A percentile compares a stretch with the other conserved stretches of the same genome.
Conservation (phyloP, 257 asterid genomes). For the Ehretia macrophylla region DNA sequence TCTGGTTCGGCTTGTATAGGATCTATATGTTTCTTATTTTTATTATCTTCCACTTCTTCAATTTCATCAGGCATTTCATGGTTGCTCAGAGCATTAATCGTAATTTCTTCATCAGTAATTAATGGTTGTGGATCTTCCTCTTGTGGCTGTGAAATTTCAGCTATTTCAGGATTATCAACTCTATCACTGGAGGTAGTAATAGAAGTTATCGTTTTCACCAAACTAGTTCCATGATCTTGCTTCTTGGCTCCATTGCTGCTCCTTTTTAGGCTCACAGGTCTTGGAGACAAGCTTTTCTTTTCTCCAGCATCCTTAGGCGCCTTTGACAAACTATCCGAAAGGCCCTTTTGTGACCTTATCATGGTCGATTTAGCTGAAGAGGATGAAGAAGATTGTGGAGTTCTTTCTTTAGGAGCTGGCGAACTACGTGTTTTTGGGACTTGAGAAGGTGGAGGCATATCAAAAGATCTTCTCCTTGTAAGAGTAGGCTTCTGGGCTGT, state of each 20-base stretch:
- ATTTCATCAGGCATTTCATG: slow-evolving; percentile 15
- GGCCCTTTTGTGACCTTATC: slow-evolving; percentile 15
- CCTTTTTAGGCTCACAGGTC: slow-evolving; percentile 27
- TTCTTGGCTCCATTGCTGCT: slow-evolving; percentile 19
- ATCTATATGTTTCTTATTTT: background rate
- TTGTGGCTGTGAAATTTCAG: slow-evolving; percentile 16
- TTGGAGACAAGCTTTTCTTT: slow-evolving; percentile 27
- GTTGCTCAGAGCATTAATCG: slow-evolving; percentile 11
- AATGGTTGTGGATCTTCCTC: slow-evolving; percentile 28
- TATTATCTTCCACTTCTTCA: slow-evolving; percentile 15
- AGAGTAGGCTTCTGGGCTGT: slow-evolving; percentile 19
- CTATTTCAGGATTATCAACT: slow-evolving; percentile 16
- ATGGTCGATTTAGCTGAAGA: slow-evolving; percentile 13
- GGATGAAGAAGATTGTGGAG: slow-evolving; percentile 36
- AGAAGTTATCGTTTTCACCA: background rate
- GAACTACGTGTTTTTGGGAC: slow-evolving; percentile 31
- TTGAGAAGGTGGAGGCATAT: slow-evolving; percentile 45
- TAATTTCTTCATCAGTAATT: slow-evolving; percentile 29
- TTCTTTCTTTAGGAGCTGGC: slow-evolving; percentile 27
- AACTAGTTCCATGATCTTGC: slow-evolving; percentile 9
- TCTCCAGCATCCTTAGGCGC: slow-evolving; percentile 31
- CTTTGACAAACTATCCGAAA: slow-evolving; percentile 26
- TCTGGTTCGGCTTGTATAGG: slow-evolving; percentile 15
- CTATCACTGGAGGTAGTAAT: slow-evolving; percentile 11
- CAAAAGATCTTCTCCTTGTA: slow-evolving; percentile 56